These are phyloP conservation scores for Yamadazyma phyllophila DNA, from an alignment of 805 yeast species.

Conservation along the genomic window DNA sequence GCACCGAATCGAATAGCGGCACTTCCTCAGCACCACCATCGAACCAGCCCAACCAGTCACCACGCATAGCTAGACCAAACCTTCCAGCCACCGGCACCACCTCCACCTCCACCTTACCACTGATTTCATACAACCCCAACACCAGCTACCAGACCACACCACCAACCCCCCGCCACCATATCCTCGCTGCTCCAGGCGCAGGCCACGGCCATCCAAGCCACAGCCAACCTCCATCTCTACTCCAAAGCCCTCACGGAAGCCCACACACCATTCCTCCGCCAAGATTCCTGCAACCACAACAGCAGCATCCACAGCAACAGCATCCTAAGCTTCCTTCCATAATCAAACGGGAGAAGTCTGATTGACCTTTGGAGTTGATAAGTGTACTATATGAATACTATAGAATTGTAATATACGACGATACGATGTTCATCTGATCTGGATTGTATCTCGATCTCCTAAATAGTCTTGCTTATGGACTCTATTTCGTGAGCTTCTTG, in stretches of 20 bases:
- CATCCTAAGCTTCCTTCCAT: constrained; percentile 1
- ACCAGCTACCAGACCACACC: background rate
- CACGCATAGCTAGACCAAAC: background rate
- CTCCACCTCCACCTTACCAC: background rate
- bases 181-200: background rate
- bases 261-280: constrained; percentile 4
- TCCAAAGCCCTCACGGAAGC: constrained; percentile 1
- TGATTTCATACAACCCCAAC: background rate
- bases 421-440: constrained; percentile 2
- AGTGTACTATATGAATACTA: background rate
- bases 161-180: background rate
- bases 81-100: too few species aligned
- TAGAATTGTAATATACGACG: constrained; percentile 6
- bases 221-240: background rate
- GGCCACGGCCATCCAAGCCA: too few species aligned
- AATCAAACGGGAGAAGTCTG: background rate
- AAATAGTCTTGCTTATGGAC: too few species aligned
- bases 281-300: background rate
- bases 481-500: too few species aligned
- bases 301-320: too few species aligned
- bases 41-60: background rate
- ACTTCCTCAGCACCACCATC: too few species aligned
- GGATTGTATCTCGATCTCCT: too few species aligned
- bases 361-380: background rate
- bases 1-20: background rate